These are phyloP conservation scores for Haplosporangium sp. DNA, from an alignment of 371 early-diverging fungal species.

Conservation along the genomic window DNA sequence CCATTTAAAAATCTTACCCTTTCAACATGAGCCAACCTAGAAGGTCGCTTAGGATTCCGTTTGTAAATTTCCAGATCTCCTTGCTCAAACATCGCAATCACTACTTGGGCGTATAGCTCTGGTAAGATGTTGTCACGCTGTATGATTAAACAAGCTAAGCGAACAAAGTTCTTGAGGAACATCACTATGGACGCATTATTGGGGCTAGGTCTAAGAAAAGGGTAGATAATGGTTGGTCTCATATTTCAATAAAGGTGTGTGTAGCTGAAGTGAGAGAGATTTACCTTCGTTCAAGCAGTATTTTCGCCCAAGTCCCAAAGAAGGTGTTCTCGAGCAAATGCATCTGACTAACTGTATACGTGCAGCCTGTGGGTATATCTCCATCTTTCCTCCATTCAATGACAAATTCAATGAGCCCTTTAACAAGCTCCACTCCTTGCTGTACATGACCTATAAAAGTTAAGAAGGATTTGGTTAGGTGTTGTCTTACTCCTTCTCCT, in stretches of 20 bases:
- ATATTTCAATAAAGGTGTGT: neutral
- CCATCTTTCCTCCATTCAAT: conserved; percentile 30
- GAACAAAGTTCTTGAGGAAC: conserved; percentile 35
- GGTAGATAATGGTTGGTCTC: too few relatives aligned
- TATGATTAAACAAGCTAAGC: conserved; percentile 29
- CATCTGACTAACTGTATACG: conserved; percentile 12
- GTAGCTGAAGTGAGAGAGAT: neutral
- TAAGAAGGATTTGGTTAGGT: neutral
- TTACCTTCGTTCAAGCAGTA: conserved; percentile 43
- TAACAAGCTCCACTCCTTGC: conserved; percentile 26
- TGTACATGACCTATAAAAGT: conserved; percentile 16
- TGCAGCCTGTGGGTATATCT: conserved; percentile 3
- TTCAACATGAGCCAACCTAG: conserved; percentile 35
- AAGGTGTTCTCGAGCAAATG: conserved; percentile 23
- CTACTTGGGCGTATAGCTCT: conserved; percentile 27
- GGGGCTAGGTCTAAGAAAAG: conserved; percentile 18
- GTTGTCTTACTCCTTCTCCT: neutral
- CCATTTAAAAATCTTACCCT: conserved; percentile 9
- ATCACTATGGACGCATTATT: conserved; percentile 11
- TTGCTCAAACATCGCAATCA: conserved; percentile 36
- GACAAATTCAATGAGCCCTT: conserved; percentile 9
- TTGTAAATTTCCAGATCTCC: conserved; percentile 40
- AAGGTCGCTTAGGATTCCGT: conserved; percentile 44
- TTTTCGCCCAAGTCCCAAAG: conserved; percentile 43
- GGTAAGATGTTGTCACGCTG: conserved; percentile 29